These are phyloP conservation scores for Crotalaria pallida DNA, from an alignment of 306 rosid species.

Conservation along the genomic window DNA sequence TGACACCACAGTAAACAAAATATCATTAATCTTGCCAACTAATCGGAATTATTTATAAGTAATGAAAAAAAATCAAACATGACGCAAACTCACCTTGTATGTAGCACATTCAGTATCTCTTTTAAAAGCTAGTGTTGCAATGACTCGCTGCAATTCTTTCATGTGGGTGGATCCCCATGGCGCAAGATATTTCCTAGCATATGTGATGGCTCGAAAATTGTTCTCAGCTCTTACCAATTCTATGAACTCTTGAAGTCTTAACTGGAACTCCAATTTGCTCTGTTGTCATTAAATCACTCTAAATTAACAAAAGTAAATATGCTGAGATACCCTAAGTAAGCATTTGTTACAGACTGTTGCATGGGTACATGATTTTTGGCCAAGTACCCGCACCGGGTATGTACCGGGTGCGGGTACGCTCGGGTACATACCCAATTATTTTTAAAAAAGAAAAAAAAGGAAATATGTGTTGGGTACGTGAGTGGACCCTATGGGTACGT, in stretches of 20 bases:
- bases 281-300: slow-evolving; percentile 40
- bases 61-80: neutral
- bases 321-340: neutral
- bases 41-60: neutral
- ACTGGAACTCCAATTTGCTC: slow-evolving; percentile 91
- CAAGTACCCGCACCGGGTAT: too few species aligned
- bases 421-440: too few species aligned
- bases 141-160: slow-evolving; percentile 88
- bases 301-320: slow-evolving; percentile 11
- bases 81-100: slow-evolving; percentile 66
- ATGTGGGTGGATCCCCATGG: slow-evolving; percentile 81
- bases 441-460: too few species aligned
- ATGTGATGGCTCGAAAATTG: slow-evolving; percentile 67
- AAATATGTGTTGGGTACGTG: too few species aligned
- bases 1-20: neutral
- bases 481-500: too few species aligned
- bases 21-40: neutral
- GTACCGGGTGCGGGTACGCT: too few species aligned
- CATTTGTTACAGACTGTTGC: neutral
- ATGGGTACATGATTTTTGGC: too few species aligned
- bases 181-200: slow-evolving; percentile 83
- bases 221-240: slow-evolving; percentile 93
- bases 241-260: slow-evolving; percentile 95
- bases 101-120: slow-evolving; percentile 70
- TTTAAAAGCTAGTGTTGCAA: slow-evolving; percentile 80